Conservation (phyloP, 257 asterid genomes). For the Solanum chiquidenum region DNA sequence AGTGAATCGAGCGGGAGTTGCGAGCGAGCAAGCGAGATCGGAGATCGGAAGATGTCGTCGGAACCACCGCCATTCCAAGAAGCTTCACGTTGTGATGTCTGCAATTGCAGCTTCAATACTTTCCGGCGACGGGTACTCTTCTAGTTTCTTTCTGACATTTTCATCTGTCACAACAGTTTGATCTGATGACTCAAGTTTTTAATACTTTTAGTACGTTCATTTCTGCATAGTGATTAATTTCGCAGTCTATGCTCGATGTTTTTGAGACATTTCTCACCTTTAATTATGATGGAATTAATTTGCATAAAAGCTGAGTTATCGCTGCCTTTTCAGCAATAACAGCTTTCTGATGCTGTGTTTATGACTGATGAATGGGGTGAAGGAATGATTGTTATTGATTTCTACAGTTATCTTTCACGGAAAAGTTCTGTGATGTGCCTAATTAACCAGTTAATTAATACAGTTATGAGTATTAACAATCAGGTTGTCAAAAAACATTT, state of each 20-base stretch:
- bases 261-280: not conserved
- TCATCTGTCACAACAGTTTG: not conserved
- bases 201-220: not conserved
- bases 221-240: not conserved
- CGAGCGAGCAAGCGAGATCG: not conserved
- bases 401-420: not conserved
- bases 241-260: not conserved
- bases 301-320: not conserved
- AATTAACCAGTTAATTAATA: not conserved
- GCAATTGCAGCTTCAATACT: constrained; percentile 92
- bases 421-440: not conserved
- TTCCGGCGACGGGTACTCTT: constrained; percentile 83
- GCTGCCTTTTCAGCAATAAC: not conserved
- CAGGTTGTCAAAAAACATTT: not conserved
- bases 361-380: not conserved
- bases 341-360: not conserved
- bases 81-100: constrained; percentile 84
- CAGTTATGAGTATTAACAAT: not conserved
- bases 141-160: not conserved
- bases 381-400: not conserved
- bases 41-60: constrained; percentile 21
- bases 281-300: not conserved
- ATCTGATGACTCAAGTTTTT: not conserved
- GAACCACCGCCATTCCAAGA: constrained; percentile 88
- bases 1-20: not conserved